These are phyloP conservation scores for Pugionium dolabratum DNA, from an alignment of 345 rosid genomes.

Conservation along the genomic window DNA sequence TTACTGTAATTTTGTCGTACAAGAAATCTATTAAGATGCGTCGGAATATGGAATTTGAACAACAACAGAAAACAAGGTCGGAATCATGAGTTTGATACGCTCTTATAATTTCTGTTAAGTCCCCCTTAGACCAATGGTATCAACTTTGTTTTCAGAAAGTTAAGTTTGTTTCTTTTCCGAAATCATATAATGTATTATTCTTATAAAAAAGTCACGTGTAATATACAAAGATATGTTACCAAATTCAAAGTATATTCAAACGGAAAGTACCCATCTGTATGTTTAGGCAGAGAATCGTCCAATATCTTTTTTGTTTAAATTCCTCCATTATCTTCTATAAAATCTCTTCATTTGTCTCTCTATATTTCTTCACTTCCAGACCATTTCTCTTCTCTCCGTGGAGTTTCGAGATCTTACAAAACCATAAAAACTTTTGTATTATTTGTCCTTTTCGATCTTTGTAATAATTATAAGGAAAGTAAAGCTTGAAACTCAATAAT, in stretches of 20 bases:
- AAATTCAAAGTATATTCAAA: conserved; percentile 24
- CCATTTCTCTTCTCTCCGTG: conserved; percentile 25
- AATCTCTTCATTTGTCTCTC: conserved; percentile 10
- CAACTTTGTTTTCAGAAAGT: conserved; percentile 34
- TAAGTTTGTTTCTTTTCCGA: conserved; percentile 32
- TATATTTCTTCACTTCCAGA: conserved; percentile 7
- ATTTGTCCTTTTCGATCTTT: conserved; percentile 2
- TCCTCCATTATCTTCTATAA: conserved; percentile 35
- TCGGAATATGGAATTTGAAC: neutral
- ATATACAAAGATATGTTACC: conserved; percentile 24
- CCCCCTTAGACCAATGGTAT: neutral
- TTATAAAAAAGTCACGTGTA: conserved; percentile 4
- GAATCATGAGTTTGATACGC: conserved; percentile 20
- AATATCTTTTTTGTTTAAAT: conserved; percentile 29
- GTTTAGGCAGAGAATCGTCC: conserved; percentile 36
- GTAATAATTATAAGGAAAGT: conserved; percentile 19
- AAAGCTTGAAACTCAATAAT: conserved; percentile 9
- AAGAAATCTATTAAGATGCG: conserved; percentile 18
- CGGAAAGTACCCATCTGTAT: conserved; percentile 25
- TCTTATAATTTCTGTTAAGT: conserved; percentile 28
- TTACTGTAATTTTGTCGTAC: conserved; percentile 10
- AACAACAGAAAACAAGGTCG: conserved; percentile 20
- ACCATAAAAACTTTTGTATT: neutral
- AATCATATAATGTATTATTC: neutral
- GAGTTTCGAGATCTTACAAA: conserved; percentile 25